These are phyloP conservation scores for Apium graveolens DNA, from an alignment of 129 eudicot species.

Conservation along the genomic window DNA sequence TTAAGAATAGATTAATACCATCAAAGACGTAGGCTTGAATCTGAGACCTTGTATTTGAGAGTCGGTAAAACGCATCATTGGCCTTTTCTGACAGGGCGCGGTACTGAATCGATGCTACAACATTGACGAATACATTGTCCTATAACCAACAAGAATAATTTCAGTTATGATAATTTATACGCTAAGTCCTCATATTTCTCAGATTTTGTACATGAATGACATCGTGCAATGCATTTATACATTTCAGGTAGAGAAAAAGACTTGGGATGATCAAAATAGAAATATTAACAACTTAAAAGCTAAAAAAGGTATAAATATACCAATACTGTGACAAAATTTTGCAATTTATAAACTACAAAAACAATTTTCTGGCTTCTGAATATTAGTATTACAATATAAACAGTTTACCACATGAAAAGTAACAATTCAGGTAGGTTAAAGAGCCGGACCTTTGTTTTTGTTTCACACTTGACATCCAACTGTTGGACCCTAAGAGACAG, in stretches of 20 bases:
- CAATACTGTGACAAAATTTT: not conserved
- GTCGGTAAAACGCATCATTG: slow-evolving; percentile 75
- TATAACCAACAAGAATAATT: slow-evolving; percentile 19
- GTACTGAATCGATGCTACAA: slow-evolving; percentile 81
- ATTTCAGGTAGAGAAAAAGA: not conserved
- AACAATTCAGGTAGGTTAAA: not conserved
- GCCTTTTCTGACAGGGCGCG: slow-evolving; percentile 82
- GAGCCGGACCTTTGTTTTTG: slow-evolving; percentile 73
- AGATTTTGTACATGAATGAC: not conserved
- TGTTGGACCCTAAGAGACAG: slow-evolving; percentile 78
- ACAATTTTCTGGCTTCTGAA: not conserved
- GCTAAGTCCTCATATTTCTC: not conserved
- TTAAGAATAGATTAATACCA: slow-evolving; percentile 33
- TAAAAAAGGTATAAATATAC: not conserved
- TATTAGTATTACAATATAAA: not conserved
- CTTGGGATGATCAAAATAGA: not conserved
- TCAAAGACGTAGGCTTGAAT: slow-evolving; percentile 94
- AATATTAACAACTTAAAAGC: not conserved
- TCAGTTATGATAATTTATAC: not conserved
- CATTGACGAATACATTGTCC: slow-evolving; percentile 93
- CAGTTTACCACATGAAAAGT: not conserved
- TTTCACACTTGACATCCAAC: slow-evolving; percentile 80
- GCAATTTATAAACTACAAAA: not conserved
- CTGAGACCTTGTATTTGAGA: slow-evolving; percentile 68
- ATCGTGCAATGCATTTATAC: not conserved